Base-by-base conservation (phyloP, 75 land plant species). In the Cryptomeria japonica region DNA sequence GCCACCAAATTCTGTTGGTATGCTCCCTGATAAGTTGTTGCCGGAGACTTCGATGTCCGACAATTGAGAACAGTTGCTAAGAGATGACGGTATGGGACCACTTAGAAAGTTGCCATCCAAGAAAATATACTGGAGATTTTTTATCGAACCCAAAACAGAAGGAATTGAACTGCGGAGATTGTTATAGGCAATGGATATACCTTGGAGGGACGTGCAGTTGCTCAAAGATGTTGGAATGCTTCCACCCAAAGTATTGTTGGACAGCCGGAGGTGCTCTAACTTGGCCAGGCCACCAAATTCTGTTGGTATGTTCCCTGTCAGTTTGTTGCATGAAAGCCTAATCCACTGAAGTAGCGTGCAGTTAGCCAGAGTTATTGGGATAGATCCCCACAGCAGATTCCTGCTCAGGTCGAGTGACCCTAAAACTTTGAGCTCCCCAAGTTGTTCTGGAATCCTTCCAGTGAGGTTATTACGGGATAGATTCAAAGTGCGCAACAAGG, bases 381-480 rank as follows among this genome's bases (percentile, higher is more conserved):
- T 61, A 19, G 42, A 19, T 19, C 89, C 90, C 31, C 22, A 15
- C 31, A 89, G 34, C 19, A 28, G 32, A 46, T 89, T 89, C 8
- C 2, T 31, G 31, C 64, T 47, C 5, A 87, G 61, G 70, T 84
- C 51, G 8, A 91, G 38, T 0, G 76, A 86, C 32, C 61, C 64
- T 14, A 91, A 12, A 5, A 53, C 83, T 47, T 61, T 34, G 9
- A 87, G 55, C 37, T 89, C 51, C 8, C 92, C 92, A 32, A 91
- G 86, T 31, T 89, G 34, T 15, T 72, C 41, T 19, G 92, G 90
- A 14, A 91, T 80, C 1, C 58, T 78, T 0, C 92, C 92, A 15
- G 82, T 41, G 38, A 91, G 55, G 3, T 36, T 72, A 88, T 91
- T 91, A 83, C 80, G 51, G 5, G 83, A 76, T 11, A 91, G 61